These are phyloP conservation scores for Diaporthe citri DNA, from an alignment of 2,329 filamentous ascomycete genomes.

Conservation along the genomic window DNA sequence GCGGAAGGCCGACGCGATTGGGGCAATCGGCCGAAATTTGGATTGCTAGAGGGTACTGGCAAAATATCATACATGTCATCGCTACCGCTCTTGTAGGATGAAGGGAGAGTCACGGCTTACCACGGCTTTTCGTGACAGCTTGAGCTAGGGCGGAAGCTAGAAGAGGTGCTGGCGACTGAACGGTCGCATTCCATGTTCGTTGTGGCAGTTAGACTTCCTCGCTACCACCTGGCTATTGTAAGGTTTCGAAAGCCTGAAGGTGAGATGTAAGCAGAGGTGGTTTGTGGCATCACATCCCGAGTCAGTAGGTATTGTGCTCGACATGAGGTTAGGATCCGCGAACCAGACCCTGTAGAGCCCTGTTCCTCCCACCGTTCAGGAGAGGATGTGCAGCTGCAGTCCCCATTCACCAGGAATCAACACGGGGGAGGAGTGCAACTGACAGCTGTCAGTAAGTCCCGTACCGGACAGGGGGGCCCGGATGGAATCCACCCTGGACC, in stretches of 20 bases:
- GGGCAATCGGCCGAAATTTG: slow-evolving; percentile 36
- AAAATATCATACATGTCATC: neutral
- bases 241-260: no score
- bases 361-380: neutral
- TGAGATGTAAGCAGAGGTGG: slow-evolving; percentile 6
- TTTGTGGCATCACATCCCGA: slow-evolving; percentile 22
- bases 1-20: slow-evolving; percentile 21
- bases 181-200: no score
- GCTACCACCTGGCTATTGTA: neutral
- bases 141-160: neutral
- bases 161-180: neutral
- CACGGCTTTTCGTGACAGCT: neutral
- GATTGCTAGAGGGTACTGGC: neutral
- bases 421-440: slow-evolving; percentile 25
- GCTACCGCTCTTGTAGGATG: slow-evolving; percentile 1
- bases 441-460: slow-evolving; percentile 40
- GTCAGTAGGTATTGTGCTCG: slow-evolving; percentile 30
- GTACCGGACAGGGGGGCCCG: slow-evolving; percentile 31
- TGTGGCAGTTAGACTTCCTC: neutral
- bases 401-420: neutral
- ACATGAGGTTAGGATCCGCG: slow-evolving; percentile 16
- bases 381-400: neutral
- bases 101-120: neutral
- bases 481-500: slow-evolving; percentile 20
- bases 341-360: neutral